Evolutionary conservation across 768 basidiomycete genomes (phyloP).

Genomic region (Cytidiella melzeri): DNA sequence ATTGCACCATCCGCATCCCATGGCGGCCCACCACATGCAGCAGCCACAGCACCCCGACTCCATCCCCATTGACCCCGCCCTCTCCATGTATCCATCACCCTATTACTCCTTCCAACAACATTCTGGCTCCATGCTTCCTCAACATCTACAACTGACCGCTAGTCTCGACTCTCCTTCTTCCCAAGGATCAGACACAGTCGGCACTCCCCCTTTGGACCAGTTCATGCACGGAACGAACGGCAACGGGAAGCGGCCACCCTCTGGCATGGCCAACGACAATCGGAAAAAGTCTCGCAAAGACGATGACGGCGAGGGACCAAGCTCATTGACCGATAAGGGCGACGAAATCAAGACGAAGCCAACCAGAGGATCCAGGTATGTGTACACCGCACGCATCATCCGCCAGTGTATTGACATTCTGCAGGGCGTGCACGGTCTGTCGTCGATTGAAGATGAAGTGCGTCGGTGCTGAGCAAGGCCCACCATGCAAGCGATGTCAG

Average conservation of each 20-base stretch:
- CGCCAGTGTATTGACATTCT: slow-evolving; percentile 12
- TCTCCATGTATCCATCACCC: slow-evolving; percentile 52
- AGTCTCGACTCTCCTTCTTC: slow-evolving; percentile 76
- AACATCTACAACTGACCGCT: slow-evolving; percentile 48
- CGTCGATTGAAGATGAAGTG: slow-evolving; percentile 93
- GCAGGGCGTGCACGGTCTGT: slow-evolving; percentile 87
- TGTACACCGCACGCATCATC: slow-evolving; percentile 8
- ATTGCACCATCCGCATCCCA: slow-evolving; percentile 15
- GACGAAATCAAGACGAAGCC: slow-evolving; percentile 71
- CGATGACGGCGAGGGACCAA: slow-evolving; percentile 42
- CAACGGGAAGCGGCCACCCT: slow-evolving; percentile 65
- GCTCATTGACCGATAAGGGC: slow-evolving; percentile 49
- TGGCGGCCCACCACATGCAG: slow-evolving; percentile 14
- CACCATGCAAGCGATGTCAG: slow-evolving; percentile 84
- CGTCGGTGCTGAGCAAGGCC: slow-evolving; percentile 83
- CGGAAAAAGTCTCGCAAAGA: slow-evolving; percentile 62
- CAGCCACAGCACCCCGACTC: slow-evolving; percentile 7
- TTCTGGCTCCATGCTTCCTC: slow-evolving; percentile 42
- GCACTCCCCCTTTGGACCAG: slow-evolving; percentile 64
- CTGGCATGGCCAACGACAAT: slow-evolving; percentile 38
- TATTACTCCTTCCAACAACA: slow-evolving; percentile 54
- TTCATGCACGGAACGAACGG: slow-evolving; percentile 37
- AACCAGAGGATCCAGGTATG: slow-evolving; percentile 78
- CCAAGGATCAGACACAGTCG: slow-evolving; percentile 70
- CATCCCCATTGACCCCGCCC: slow-evolving; percentile 51